phyloP scores from a whole-genome alignment of 768 basidiomycete genomes.

The Mycena chlorophos region DNA sequence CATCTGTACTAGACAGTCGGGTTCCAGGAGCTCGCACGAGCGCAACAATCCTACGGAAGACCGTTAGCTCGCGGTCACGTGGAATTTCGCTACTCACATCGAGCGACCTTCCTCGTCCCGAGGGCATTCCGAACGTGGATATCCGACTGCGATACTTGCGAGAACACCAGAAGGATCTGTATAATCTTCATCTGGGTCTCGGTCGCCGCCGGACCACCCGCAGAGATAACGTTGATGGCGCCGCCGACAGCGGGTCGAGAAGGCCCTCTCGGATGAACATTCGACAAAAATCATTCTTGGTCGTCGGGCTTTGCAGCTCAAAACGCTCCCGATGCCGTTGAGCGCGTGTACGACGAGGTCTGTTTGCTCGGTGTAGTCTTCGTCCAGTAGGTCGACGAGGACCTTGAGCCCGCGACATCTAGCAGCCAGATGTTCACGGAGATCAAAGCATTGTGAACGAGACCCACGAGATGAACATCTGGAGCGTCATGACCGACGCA shows the following conservation, averaged over 20 bases:
- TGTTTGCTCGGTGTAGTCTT: slow-evolving; percentile 89
- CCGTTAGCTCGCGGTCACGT: slow-evolving; percentile 2
- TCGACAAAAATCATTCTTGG: slow-evolving; percentile 97
- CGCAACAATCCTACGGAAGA: slow-evolving; percentile 68
- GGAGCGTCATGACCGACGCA: slow-evolving; percentile 88
- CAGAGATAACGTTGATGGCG: slow-evolving; percentile 82
- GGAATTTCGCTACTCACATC: slow-evolving; percentile 58
- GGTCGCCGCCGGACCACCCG: slow-evolving; percentile 58
- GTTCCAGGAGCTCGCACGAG: slow-evolving; percentile 83
- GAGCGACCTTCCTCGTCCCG: slow-evolving; percentile 83
- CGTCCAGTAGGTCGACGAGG: slow-evolving; percentile 93
- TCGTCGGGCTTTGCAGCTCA: slow-evolving; percentile 92
- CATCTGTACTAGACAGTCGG: slow-evolving; percentile 85
- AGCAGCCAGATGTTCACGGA: neutral
- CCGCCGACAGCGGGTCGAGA: slow-evolving; percentile 87
- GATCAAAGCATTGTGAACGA: neutral
- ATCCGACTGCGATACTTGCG: slow-evolving; percentile 95
- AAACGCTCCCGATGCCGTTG: slow-evolving; percentile 92
- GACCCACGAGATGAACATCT: slow-evolving; percentile 97
- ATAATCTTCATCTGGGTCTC: slow-evolving; percentile 90
- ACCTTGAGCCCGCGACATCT: slow-evolving; percentile 95
- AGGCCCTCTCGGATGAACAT: slow-evolving; percentile 98
- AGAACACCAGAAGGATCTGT: slow-evolving; percentile 86
- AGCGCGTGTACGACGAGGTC: slow-evolving; percentile 91
- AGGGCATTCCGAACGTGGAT: slow-evolving; percentile 90